Evolutionary conservation across 2,329 filamentous ascomycete genomes (phyloP).

Genomic region (Geosmithia flava): DNA sequence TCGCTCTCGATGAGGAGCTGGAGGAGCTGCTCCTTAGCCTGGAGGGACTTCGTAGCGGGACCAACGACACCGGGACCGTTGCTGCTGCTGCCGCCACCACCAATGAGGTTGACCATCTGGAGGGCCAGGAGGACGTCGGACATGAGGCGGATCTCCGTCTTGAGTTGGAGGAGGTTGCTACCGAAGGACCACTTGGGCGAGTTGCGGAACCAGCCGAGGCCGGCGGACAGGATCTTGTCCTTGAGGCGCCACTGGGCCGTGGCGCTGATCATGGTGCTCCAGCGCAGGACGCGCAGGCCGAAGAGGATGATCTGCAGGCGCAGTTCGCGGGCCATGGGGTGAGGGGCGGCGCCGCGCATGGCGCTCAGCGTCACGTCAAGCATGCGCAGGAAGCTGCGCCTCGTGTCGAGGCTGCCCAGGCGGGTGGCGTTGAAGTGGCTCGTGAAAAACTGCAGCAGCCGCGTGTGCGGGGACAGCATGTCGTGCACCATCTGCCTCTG

Average conservation of each 20-base stretch:
- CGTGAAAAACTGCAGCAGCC: constrained; percentile 75
- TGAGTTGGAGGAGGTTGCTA: constrained; percentile 84
- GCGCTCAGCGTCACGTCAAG: constrained; percentile 69
- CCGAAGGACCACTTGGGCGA: constrained; percentile 89
- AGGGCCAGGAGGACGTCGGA: constrained; percentile 61
- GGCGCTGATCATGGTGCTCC: constrained; percentile 53
- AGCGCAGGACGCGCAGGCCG: constrained; percentile 63
- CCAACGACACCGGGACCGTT: constrained; percentile 35
- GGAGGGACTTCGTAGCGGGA: constrained; percentile 51
- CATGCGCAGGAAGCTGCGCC: constrained; percentile 70
- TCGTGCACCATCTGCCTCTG: constrained; percentile 72
- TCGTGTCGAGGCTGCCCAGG: constrained; percentile 71
- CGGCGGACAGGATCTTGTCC: constrained; percentile 77
- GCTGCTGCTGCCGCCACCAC: constrained; percentile 34
- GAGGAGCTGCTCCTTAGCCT: constrained; percentile 74
- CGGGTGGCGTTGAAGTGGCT: constrained; percentile 93
- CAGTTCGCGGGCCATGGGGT: constrained; percentile 85
- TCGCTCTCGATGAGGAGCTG: constrained; percentile 74
- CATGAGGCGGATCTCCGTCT: constrained; percentile 78
- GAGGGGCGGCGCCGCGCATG: constrained; percentile 55
- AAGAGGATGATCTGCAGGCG: constrained; percentile 82
- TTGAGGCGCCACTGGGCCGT: constrained; percentile 70
- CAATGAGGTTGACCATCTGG: constrained; percentile 49
- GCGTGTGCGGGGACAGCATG: constrained; percentile 73
- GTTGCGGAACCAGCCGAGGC: constrained; percentile 76